Base-by-base conservation (phyloP, 192 early-diverging fungal species). In the Paraglomus brasilianum region DNA sequence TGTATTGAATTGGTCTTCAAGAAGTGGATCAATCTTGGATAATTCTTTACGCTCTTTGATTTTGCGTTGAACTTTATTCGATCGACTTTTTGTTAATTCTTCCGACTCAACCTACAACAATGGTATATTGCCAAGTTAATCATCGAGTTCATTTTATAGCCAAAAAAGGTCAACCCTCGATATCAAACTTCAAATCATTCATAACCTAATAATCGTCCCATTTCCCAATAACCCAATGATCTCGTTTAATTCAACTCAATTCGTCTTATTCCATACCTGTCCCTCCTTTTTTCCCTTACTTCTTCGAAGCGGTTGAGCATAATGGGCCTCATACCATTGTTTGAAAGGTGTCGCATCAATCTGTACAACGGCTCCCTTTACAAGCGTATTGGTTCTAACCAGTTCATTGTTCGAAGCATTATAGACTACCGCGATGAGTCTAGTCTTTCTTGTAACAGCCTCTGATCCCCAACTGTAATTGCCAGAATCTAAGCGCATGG, bases 341-440 rank as follows among this genome's bases (percentile, higher is more conserved):
- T 95, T 91, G 94, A 98, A 98, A 63, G 97, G 97, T 69, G 95
- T 93, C 69, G 95, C 97, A 84, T 98, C 97, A 72, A 98, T 91
- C 81, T 98, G 94, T 69, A 98, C 88, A 70, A 98, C 92, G 62
- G 91, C 88, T 73, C 95, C 93, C 92, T 98, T 98, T 57, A 98
- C 97, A 47, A 98, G 85, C 59, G 97, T 98, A 90, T 95, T 95
- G 84, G 97, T 98, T 78, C 97, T 95, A 83, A 98, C 97, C 76
- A 98, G 87, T 86, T 98, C 97, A 91, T 98, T 98, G 93, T 98
- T 98, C 83, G 97, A 95, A 72, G 97, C 89, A 85, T 98, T 98
- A 92, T 98, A 98, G 70, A 92, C 91, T 75, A 98, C 97, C 59
- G 84, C 81, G 76, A 97, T 84, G 74, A 95, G 90, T 89, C 97